A percentile compares a stretch with the other conserved stretches of the same genome.
phyloP scores from a whole-genome alignment of 2,329 filamentous ascomycete genomes.

The Cryphonectria japonica region DNA sequence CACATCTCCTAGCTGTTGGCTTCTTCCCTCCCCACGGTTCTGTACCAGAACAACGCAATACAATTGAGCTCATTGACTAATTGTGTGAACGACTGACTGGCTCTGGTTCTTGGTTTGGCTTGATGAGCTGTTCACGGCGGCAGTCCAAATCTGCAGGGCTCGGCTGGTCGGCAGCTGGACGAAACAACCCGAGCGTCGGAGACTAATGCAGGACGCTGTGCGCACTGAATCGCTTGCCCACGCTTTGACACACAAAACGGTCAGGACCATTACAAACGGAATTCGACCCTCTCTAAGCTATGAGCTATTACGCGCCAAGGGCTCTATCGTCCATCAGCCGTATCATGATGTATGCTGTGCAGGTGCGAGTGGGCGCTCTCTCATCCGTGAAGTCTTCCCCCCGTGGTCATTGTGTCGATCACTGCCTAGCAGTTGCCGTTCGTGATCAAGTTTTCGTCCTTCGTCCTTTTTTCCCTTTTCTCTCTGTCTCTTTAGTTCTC shows the following conservation, averaged over 20 bases:
- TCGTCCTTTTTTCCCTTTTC: not conserved
- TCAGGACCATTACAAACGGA: not conserved
- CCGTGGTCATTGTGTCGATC: not conserved
- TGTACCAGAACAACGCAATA: not conserved
- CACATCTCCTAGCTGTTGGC: not conserved
- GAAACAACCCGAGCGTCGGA: conserved; percentile 5
- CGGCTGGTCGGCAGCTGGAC: conserved; percentile 7
- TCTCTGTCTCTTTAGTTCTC: not conserved
- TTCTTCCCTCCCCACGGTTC: not conserved
- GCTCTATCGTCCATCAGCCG: not conserved
- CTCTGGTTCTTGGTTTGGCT: too few relatives aligned
- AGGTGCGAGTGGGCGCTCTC: too few relatives aligned
- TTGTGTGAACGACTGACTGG: too few relatives aligned
- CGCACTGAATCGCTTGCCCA: conserved; percentile 4
- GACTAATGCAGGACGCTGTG: conserved; percentile 12
- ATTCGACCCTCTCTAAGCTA: not conserved
- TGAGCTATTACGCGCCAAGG: not conserved
- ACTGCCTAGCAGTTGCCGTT: not conserved
- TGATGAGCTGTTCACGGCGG: not conserved
- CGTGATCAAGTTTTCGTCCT: not conserved
- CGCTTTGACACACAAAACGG: not conserved
- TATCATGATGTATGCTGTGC: too few relatives aligned
- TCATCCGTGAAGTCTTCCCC: not conserved
- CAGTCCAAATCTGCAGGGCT: conserved; percentile 10
- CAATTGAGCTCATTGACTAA: not conserved